phyloP scores from a whole-genome alignment of 345 rosid species.

The Sonneratia alba region DNA sequence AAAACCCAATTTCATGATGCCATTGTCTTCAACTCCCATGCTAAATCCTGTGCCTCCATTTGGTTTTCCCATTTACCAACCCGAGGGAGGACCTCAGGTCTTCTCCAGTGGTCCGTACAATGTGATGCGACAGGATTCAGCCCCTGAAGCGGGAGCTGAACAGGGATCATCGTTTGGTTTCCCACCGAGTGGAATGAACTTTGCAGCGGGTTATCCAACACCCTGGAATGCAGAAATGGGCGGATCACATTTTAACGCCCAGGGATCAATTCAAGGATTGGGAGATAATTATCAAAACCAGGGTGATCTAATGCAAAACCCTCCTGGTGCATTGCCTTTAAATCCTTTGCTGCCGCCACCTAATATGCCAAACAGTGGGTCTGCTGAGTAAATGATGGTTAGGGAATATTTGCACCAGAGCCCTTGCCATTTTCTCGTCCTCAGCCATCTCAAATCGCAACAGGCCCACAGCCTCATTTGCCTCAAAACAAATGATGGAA shows the following conservation, averaged over 20 bases:
- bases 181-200: conserved; percentile 47
- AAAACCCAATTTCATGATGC: conserved; percentile 48
- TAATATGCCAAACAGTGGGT: conserved; percentile 22
- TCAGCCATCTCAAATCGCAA: conserved; percentile 19
- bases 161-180: conserved; percentile 68
- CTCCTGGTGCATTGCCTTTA: conserved; percentile 27
- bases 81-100: conserved; percentile 59
- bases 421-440: conserved; percentile 36
- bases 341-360: conserved; percentile 30
- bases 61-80: conserved; percentile 42
- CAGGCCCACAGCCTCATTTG: conserved; percentile 8
- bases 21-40: conserved; percentile 49
- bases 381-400: conserved; percentile 38
- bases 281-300: conserved; percentile 39
- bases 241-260: conserved; percentile 20
- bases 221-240: conserved; percentile 56
- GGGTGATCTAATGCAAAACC: conserved; percentile 41
- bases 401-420: conserved; percentile 40
- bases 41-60: conserved; percentile 40
- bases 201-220: conserved; percentile 45
- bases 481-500: conserved; percentile 43
- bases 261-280: conserved; percentile 28
- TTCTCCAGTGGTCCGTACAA: conserved; percentile 54
- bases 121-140: conserved; percentile 33
- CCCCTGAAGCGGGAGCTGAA: conserved; percentile 52